Conservation (phyloP, 352 stramenopile species). For the Pythium oligandrum region DNA sequence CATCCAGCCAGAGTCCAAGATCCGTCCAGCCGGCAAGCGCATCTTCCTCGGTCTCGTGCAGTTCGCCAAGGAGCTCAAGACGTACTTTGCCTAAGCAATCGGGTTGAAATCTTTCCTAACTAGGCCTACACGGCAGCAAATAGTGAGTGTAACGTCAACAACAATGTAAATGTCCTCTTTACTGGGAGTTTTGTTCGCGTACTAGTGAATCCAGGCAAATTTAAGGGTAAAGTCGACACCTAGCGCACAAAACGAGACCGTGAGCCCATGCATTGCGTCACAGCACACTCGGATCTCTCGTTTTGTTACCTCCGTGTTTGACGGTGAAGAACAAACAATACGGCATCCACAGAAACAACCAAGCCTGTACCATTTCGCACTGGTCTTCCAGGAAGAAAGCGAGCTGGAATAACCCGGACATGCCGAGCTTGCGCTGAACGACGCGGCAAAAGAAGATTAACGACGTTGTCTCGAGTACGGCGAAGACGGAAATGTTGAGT, state of each 20-base stretch:
- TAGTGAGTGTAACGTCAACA: neutral
- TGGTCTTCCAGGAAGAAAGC: conserved; percentile 21
- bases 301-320: conserved; percentile 1
- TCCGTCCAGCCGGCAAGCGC: conserved; percentile 19
- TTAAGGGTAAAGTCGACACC: too few relatives aligned
- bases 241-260: neutral
- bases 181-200: too few relatives aligned
- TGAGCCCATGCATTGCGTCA: conserved; percentile 11
- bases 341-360: conserved; percentile 15
- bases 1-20: conserved; percentile 15
- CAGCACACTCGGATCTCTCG: conserved; percentile 3
- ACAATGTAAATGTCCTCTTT: too few relatives aligned
- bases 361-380: conserved; percentile 12
- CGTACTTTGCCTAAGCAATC: conserved; percentile 17
- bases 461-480: conserved; percentile 12
- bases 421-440: conserved; percentile 8
- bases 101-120: neutral
- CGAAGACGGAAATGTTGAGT: conserved; percentile 7
- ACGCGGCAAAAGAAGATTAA: conserved; percentile 8
- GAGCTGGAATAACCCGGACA: conserved; percentile 14
- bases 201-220: too few relatives aligned
- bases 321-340: conserved; percentile 16
- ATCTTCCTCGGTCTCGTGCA: conserved; percentile 24
- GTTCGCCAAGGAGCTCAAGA: conserved; percentile 21
- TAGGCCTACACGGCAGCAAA: neutral